Evolutionary conservation across 2,329 filamentous ascomycete species (phyloP).

Genomic region (Aspergillus sp.): DNA sequence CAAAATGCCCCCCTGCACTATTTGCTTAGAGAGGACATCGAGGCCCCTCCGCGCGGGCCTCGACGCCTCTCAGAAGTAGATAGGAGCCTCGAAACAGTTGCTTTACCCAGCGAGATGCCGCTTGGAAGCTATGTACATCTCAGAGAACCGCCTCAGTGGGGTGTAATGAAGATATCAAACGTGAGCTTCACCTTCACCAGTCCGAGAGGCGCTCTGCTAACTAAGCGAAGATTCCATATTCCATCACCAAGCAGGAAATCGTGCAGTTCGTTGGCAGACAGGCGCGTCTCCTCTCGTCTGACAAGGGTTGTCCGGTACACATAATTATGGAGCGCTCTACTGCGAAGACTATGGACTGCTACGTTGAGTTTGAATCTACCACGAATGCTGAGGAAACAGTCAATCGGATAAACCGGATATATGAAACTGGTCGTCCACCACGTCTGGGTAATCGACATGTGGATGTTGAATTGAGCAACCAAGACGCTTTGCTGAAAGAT

Average conservation of each 20-base stretch:
- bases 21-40: constrained; percentile 2
- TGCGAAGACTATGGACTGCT: constrained; percentile 58
- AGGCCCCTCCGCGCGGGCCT: background rate
- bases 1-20: background rate
- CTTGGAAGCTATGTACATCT: constrained; percentile 26
- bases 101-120: constrained; percentile 24
- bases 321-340: constrained; percentile 59
- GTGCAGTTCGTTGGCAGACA: constrained; percentile 47
- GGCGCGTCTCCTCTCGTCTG: constrained; percentile 37
- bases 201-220: constrained; percentile 4
- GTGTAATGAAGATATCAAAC: constrained; percentile 38
- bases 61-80: background rate
- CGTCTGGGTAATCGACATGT: constrained; percentile 51
- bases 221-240: constrained; percentile 47
- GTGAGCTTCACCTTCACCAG: constrained; percentile 24
- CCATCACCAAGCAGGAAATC: constrained; percentile 51
- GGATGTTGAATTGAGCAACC: constrained; percentile 46
- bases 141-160: constrained; percentile 20
- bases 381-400: constrained; percentile 41
- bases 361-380: constrained; percentile 45
- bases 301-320: constrained; percentile 49
- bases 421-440: constrained; percentile 38
- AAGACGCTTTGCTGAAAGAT: constrained; percentile 51
- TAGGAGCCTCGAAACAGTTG: constrained; percentile 14
- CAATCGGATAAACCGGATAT: constrained; percentile 35